phyloP scores from a whole-genome alignment of 805 yeast species.

The Suhomyces faveliae region DNA sequence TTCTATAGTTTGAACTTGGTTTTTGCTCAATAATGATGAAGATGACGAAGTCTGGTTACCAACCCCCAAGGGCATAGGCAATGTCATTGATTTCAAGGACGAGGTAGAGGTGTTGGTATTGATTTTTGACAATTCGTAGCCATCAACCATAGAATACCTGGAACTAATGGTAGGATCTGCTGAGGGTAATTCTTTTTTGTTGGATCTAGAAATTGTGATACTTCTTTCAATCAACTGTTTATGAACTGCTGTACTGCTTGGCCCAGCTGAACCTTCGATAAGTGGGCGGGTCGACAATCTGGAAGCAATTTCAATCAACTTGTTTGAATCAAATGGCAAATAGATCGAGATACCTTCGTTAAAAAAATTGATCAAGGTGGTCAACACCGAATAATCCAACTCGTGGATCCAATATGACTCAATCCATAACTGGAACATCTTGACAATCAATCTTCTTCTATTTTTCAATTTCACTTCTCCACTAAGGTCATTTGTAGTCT shows the following conservation, averaged over 20 bases:
- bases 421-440: conserved; percentile 77
- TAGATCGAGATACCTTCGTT: conserved; percentile 67
- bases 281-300: conserved; percentile 56
- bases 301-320: conserved; percentile 61
- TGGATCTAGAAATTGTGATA: conserved; percentile 37
- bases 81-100: conserved; percentile 39
- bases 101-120: conserved; percentile 47
- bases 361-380: conserved; percentile 73
- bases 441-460: conserved; percentile 65
- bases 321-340: conserved; percentile 66
- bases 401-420: conserved; percentile 83
- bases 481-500: conserved; percentile 18
- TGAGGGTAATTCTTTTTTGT: conserved; percentile 35
- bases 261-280: conserved; percentile 34
- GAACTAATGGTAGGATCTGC: conserved; percentile 13
- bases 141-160: conserved; percentile 53
- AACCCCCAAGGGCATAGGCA: conserved; percentile 44
- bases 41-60: conserved; percentile 43
- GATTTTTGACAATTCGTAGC: conserved; percentile 53
- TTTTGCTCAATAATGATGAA: conserved; percentile 35
- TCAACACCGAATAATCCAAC: conserved; percentile 56
- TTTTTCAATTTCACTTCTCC: conserved; percentile 44
- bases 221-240: conserved; percentile 55
- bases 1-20: conserved; percentile 46
- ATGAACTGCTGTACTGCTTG: conserved; percentile 6